Conservation (phyloP, 2,329 filamentous ascomycete species). For the Claviceps purpurea region DNA sequence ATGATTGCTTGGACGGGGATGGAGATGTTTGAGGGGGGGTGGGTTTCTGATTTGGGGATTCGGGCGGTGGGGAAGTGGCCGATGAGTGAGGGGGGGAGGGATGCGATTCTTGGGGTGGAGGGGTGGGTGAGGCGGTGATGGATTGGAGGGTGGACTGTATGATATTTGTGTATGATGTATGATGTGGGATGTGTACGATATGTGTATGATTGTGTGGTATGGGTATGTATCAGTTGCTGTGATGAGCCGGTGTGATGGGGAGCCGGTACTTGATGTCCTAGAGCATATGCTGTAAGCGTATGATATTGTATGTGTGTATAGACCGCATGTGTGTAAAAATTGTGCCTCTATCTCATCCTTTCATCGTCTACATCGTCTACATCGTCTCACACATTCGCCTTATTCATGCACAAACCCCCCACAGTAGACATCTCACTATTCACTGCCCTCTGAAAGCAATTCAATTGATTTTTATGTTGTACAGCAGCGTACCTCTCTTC, state of each 20-base stretch:
- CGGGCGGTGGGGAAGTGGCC: constrained; percentile 57
- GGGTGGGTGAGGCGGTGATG: constrained; percentile 27
- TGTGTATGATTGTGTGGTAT: too few relatives aligned
- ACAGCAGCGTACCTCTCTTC: neutral
- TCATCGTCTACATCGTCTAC: too few relatives aligned
- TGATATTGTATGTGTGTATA: too few relatives aligned
- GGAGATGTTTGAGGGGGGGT: constrained; percentile 81
- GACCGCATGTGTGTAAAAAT: too few relatives aligned
- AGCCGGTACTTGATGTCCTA: too few relatives aligned
- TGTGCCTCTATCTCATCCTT: too few relatives aligned
- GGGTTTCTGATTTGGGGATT: constrained; percentile 46
- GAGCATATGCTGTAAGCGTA: too few relatives aligned
- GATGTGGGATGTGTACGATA: neutral
- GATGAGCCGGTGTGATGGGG: too few relatives aligned
- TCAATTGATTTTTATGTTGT: too few relatives aligned
- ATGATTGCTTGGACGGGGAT: constrained; percentile 94
- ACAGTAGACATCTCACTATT: neutral
- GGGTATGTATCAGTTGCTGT: too few relatives aligned
- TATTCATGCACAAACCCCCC: neutral
- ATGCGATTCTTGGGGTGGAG: constrained; percentile 49
- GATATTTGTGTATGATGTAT: neutral
- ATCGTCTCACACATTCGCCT: too few relatives aligned
- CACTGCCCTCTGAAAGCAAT: neutral
- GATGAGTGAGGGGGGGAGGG: constrained; percentile 42
- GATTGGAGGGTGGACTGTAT: neutral